Evolutionary conservation across 2,329 filamentous ascomycete species (phyloP), one percentile per base, ranked within the genome.

Genomic region (Coniochaeta hoffmannii): DNA sequence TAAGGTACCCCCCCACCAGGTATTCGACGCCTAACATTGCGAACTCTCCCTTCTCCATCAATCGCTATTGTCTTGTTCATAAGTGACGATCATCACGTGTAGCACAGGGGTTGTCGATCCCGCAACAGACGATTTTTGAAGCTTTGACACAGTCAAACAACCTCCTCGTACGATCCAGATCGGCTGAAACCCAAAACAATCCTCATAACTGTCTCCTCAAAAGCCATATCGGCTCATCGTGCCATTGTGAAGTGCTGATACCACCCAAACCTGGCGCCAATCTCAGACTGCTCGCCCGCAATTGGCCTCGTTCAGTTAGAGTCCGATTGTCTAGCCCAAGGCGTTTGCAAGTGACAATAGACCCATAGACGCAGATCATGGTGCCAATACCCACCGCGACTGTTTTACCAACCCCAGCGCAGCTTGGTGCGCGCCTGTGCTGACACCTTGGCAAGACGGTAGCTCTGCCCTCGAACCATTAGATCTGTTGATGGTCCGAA

Each of bases 131-230:
- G 28, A 50, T 50, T 50, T 50, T 50, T 4, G 28, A 50, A 15
- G 28, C 31, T 50, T 28, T 50, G 49, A 50, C 24, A 50, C 49
- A 50, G 3, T 24, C 12, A 50, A 50, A 50, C 44, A 28, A 53
- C 34, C 44, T 38, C 49, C 55, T 60, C 60, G 57, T 60, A 60
- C 55, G 57, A 61, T 57, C 10, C 14, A 19, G 38, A 26, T 46
- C 17, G 22, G 30, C 19, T 58, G 53, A 58, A 62, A 58, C 56
- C 44, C 46, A 22, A 28, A 12, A 7, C 11, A 28, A 46, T 46
- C 24, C 41, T 17, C 55, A 38, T 44, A 55, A 46, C 35, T 31
- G 24, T 46, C 19, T 41, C 12, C 6, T 32, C 19, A 52, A 38
- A 32, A 50, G 34, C 15, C 41, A 15, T 26, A 28, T 28, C 41